Evolutionary conservation across 2,329 filamentous ascomycete genomes (phyloP), one percentile per base, ranked within the genome.

Genomic region (Capronia coronata): DNA sequence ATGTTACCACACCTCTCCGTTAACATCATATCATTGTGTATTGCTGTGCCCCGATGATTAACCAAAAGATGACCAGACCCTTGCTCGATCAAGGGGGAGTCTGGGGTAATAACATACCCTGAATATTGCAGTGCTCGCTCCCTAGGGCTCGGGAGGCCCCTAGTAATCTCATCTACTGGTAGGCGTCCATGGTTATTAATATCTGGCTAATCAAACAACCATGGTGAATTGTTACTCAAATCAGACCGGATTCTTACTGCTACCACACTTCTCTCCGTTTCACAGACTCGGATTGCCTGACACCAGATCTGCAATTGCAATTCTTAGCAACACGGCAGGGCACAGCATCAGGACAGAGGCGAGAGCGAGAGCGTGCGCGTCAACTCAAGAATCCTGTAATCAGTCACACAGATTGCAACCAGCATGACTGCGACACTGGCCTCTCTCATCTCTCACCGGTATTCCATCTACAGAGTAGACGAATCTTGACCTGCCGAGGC

Each of bases 401-500:
- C 25, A 27, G 25, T 27, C 25, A 27, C 10, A 5, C 25, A 27
- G 10, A 10, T 27, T 6, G 29, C 11, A n/a, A 8, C 3, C 29
- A n/a, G 29, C 29, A 32, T 32, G 7, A 32, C 29, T 32, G 29
- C 29, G 29, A 32, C 29, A 32, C 13, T 6, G 3, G 7, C 7
- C 29, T 3, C 29, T 9, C 29, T 32, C 7, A 11, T 11, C 5
- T 27, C 10, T 27, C 25, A 35, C 13, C 32, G 16, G 32, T 18
- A 35, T 35, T 35, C 32, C 5, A 27, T 27, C 23, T 19, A n/a
- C n/a, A n/a, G n/a, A n/a, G n/a, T n/a, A 34, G 2, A 42, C 43
- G 43, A 46, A 46, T 51, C 48, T 46, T 16, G 48, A 42, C 43
- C 18, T 23, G 18, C 11, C 30, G 8, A 14, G 35, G 37, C 35